A percentile compares a stretch with the other conserved stretches of the same genome.
Conservation (phyloP, 2,329 filamentous ascomycete species). For the Colletotrichum eremochloae region DNA sequence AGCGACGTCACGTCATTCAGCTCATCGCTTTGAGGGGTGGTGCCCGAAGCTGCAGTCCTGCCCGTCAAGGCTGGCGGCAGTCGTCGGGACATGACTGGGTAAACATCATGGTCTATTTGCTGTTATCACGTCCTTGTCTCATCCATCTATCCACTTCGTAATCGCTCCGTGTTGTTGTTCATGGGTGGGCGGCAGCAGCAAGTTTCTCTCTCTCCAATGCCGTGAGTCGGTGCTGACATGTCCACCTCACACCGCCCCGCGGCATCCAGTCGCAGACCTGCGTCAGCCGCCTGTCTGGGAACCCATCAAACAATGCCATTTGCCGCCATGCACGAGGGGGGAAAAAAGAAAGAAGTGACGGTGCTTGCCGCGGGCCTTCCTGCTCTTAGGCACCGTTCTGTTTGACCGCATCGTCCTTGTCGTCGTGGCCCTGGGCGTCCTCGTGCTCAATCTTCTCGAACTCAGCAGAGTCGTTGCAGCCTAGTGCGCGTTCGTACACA, state of each 20-base stretch:
- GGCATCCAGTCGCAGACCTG: slow-evolving; percentile 30
- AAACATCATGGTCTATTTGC: slow-evolving; percentile 31
- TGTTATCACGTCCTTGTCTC: slow-evolving; percentile 27
- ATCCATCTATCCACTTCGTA: slow-evolving; percentile 30
- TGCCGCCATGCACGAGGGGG: slow-evolving; percentile 24
- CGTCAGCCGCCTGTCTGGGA: slow-evolving; percentile 29
- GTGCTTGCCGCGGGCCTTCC: not conserved
- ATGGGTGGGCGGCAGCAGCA: slow-evolving; percentile 1
- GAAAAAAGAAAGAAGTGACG: not conserved
- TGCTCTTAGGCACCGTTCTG: slow-evolving; percentile 14
- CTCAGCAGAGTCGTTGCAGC: slow-evolving; percentile 35
- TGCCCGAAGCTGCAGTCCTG: not conserved
- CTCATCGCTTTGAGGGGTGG: slow-evolving; percentile 11
- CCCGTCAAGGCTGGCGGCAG: slow-evolving; percentile 27
- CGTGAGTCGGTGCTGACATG: slow-evolving; percentile 24
- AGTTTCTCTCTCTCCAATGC: slow-evolving; percentile 7
- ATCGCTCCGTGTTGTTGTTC: slow-evolving; percentile 8
- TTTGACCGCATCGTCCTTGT: slow-evolving; percentile 20
- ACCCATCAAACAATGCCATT: slow-evolving; percentile 35
- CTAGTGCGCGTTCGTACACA: slow-evolving; percentile 2
- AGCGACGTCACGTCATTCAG: not conserved
- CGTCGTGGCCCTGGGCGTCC: slow-evolving; percentile 14
- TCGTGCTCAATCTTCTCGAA: slow-evolving; percentile 30
- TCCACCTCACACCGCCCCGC: slow-evolving; percentile 34
- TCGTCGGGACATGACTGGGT: slow-evolving; percentile 7